Evolutionary conservation across 1,284 basidiomycete genomes (phyloP), one percentile per base, ranked within the genome.

Genomic region (Puccinia coronata): DNA sequence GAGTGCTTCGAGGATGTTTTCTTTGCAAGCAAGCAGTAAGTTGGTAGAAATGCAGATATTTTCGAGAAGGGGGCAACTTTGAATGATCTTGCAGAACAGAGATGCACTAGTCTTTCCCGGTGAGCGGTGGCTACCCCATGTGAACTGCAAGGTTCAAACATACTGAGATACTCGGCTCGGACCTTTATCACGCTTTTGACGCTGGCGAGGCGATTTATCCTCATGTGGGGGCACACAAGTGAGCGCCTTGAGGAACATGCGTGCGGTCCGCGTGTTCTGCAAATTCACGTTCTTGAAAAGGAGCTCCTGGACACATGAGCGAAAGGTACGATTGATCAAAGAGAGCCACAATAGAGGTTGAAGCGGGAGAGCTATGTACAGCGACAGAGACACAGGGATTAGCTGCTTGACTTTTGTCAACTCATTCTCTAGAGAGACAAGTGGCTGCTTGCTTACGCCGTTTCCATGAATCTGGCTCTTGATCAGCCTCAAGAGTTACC

Each of bases 211-310:
- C 23, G 23, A 69, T 69, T 49, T 23, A 28, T 16, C 23, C 55
- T 69, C 65, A 69, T 9, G n/a, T n/a, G n/a, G n/a, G 2, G 65
- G 31, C 16, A 39, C 14, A n/a, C n/a, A 57, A 23, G 20, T 72
- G n/a, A 72, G 55, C 31, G 31, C 14, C 1, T 31, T n/a, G 23
- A 51, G 55, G 49, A 72, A 72, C 28, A 72, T 9, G 43, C 43
- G 12, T 8, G 49, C 70, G 20, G 51, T 47, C 70, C 70, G 55
- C 16, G 23, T 20, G 25, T 51, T 23, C n/a, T 18, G 9, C 14
- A 72, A 43, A 12, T 31, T 16, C n/a, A 55, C 70, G 25, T 72
- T 53, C 49, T 28, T 16, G 70, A 72, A 55, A n/a, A 72, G 70
- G 23, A 25, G 1, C 43, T 51, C 28, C 70, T 72, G 70, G 34